Percentiles rank a stretch among this genome's conserved stretches.
phyloP scores from a whole-genome alignment of 2,329 filamentous ascomycete species.

The Penicillium sp. region DNA sequence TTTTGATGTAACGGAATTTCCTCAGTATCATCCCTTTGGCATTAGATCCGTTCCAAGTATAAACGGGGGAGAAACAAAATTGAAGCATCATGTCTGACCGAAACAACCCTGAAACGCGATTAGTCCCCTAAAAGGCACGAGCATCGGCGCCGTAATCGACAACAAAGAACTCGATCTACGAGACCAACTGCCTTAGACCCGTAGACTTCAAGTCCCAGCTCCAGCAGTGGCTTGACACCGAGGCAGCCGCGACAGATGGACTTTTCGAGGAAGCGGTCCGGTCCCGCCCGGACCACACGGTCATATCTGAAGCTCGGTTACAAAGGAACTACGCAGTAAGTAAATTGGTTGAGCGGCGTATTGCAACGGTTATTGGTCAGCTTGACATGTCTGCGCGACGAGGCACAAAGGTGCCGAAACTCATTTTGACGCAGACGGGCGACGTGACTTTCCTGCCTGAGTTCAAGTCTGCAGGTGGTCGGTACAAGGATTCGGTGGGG shows the following conservation, averaged over 20 bases:
- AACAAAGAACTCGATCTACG: constrained; percentile 31
- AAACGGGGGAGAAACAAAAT: neutral
- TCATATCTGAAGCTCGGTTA: constrained; percentile 39
- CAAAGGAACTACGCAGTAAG: constrained; percentile 27
- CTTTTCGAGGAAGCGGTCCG: constrained; percentile 25
- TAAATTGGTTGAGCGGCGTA: constrained; percentile 29
- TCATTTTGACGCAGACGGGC: constrained; percentile 39
- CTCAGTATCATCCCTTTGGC: constrained; percentile 18
- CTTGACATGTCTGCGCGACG: constrained; percentile 31
- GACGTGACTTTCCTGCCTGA: constrained; percentile 44
- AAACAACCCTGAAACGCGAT: neutral
- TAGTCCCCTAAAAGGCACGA: constrained; percentile 18
- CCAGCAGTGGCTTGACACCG: constrained; percentile 35
- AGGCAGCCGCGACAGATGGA: constrained; percentile 24
- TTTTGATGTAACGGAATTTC: constrained; percentile 26
- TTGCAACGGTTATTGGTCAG: constrained; percentile 35
- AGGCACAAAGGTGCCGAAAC: constrained; percentile 31
- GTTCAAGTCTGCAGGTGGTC: constrained; percentile 24
- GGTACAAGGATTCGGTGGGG: constrained; percentile 36
- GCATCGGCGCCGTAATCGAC: constrained; percentile 35
- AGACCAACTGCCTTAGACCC: constrained; percentile 24
- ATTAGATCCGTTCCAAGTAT: constrained; percentile 17
- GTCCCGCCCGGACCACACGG: constrained; percentile 30
- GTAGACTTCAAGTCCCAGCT: constrained; percentile 40
- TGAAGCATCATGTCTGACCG: neutral